Percentiles rank a stretch among this genome's conserved stretches.
Evolutionary conservation across 306 rosid species (phyloP).

Genomic region (Phaseolus lunatus): DNA sequence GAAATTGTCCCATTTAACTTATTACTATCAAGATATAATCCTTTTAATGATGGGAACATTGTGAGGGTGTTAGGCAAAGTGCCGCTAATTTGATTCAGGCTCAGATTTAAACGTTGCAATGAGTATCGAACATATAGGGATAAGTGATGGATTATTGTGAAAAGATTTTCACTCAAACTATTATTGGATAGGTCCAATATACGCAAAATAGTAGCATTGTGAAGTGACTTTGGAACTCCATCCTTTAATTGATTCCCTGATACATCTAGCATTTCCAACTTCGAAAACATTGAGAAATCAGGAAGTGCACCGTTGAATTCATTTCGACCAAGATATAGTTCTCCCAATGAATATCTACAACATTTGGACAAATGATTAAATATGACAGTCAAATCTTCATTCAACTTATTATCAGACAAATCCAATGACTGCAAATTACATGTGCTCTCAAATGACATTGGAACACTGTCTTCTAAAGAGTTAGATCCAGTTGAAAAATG

Average conservation of each 20-base stretch:
- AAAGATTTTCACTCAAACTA: neutral
- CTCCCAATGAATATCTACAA: neutral
- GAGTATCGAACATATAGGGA: constrained; percentile 18
- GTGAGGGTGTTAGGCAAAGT: neutral
- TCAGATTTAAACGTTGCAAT: neutral
- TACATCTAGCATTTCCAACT: neutral
- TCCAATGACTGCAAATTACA: neutral
- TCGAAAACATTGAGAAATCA: neutral
- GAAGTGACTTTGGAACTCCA: neutral
- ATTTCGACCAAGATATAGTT: neutral
- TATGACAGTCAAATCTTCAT: neutral
- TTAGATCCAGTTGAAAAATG: neutral
- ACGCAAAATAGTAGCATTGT: neutral
- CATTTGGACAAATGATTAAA: neutral
- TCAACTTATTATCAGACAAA: rapidly evolving
- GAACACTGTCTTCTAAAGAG: neutral
- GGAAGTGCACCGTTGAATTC: rapidly evolving
- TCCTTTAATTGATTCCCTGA: neutral
- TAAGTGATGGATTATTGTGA: neutral
- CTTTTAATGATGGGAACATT: neutral
- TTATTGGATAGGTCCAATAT: neutral
- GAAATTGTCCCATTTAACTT: neutral
- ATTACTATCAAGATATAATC: neutral
- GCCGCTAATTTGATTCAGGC: neutral
- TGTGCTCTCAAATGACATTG: neutral